These are phyloP conservation scores for Cladophialophora exuberans DNA, from an alignment of 2,329 filamentous ascomycete genomes.

Conservation along the genomic window DNA sequence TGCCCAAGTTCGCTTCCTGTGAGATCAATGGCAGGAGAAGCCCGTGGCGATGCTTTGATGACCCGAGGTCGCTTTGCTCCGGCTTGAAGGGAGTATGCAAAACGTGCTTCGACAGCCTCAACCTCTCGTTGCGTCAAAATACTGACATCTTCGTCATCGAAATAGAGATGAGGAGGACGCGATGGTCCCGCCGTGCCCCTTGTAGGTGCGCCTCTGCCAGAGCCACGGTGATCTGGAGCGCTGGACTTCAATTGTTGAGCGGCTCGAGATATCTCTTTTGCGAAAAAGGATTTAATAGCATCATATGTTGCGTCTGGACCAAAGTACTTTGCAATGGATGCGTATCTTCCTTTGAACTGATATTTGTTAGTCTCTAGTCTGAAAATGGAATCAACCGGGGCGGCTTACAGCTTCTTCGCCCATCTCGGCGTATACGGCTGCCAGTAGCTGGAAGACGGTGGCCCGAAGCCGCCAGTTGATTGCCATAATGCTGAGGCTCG, in stretches of 20 bases:
- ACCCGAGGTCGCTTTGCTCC: conserved; percentile 21
- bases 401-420: conserved; percentile 25
- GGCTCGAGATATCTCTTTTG: conserved; percentile 22
- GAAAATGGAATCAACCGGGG: neutral
- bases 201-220: neutral
- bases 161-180: conserved; percentile 17
- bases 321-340: conserved; percentile 21
- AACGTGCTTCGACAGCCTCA: conserved; percentile 13
- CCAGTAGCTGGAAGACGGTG: conserved; percentile 22
- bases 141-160: conserved; percentile 27
- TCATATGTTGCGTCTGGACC: conserved; percentile 21
- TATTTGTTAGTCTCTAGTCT: neutral
- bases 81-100: conserved; percentile 10
- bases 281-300: conserved; percentile 25
- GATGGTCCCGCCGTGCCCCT: conserved; percentile 2
- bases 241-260: conserved; percentile 14
- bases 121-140: conserved; percentile 20
- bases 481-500: conserved; percentile 5
- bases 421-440: conserved; percentile 25
- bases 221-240: conserved; percentile 6
- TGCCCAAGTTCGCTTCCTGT: neutral
- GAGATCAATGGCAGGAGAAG: neutral
- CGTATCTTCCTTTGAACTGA: conserved; percentile 26
- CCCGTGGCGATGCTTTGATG: neutral
- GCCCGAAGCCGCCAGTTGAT: conserved; percentile 23